A percentile compares a stretch with the other conserved stretches of the same genome.
Evolutionary conservation across 805 yeast species (phyloP).

Genomic region (Teunomyces aglyptinius): DNA sequence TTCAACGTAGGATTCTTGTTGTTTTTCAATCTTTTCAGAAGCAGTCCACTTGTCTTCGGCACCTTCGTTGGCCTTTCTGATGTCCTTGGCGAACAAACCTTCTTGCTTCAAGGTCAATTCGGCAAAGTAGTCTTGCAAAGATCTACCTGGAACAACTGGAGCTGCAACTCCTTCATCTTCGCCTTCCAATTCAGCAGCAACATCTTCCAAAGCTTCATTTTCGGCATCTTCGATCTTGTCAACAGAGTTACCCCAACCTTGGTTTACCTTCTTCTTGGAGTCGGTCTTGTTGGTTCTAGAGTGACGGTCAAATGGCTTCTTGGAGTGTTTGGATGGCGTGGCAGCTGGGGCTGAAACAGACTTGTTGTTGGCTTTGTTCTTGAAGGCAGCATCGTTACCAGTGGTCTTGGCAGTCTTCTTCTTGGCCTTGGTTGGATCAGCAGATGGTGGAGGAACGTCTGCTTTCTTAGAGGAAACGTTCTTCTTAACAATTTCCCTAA

Average conservation of each 20-base stretch:
- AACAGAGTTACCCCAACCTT: constrained; percentile 86
- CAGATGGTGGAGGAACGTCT: constrained; percentile 78
- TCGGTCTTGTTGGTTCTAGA: constrained; percentile 82
- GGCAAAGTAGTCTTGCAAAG: constrained; percentile 84
- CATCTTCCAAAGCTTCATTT: constrained; percentile 45
- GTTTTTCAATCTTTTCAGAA: constrained; percentile 64
- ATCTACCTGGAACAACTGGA: constrained; percentile 55
- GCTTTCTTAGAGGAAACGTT: constrained; percentile 82
- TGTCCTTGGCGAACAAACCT: constrained; percentile 35
- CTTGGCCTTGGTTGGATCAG: constrained; percentile 77
- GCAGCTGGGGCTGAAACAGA: constrained; percentile 56
- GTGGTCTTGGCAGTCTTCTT: constrained; percentile 65
- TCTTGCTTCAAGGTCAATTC: constrained; percentile 52
- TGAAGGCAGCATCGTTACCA: constrained; percentile 89
- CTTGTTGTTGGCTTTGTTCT: constrained; percentile 61
- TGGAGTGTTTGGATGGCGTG: constrained; percentile 54
- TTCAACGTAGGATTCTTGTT: constrained; percentile 56
- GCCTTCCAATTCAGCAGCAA: constrained; percentile 36
- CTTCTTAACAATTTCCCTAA: constrained; percentile 79
- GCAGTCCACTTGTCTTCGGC: constrained; percentile 51
- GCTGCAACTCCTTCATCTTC: constrained; percentile 46
- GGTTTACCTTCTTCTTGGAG: constrained; percentile 76
- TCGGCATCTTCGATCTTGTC: constrained; percentile 66
- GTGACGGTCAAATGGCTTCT: constrained; percentile 76
- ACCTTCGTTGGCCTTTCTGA: constrained; percentile 58